Conservation (phyloP, 306 rosid genomes). For the Comarum palustre region DNA sequence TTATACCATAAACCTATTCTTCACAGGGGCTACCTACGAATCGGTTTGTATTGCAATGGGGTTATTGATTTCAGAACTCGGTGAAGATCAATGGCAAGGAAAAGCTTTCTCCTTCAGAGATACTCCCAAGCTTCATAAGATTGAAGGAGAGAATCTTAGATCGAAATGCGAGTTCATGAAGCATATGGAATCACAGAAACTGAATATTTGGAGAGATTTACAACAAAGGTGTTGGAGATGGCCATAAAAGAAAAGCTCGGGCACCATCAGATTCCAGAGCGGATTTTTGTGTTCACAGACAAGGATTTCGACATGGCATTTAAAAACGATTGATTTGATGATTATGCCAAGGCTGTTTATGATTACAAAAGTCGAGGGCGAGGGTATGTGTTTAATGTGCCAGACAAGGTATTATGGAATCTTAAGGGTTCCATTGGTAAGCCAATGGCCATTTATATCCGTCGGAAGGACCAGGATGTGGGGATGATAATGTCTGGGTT, state of each 20-base stretch:
- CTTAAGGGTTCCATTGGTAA: neutral
- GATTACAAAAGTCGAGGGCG: neutral
- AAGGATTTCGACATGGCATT: neutral
- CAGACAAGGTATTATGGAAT: neutral
- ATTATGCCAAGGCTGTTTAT: neutral
- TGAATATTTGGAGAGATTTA: neutral
- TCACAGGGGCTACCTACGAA: neutral
- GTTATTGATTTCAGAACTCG: neutral
- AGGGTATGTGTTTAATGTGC: neutral
- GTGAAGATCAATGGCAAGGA: slow-evolving; percentile 10
- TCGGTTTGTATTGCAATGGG: neutral
- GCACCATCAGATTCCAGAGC: neutral
- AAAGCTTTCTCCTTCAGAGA: neutral
- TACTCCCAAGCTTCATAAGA: neutral
- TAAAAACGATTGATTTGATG: neutral
- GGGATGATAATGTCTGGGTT: neutral
- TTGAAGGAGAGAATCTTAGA: neutral
- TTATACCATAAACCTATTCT: too few species aligned
- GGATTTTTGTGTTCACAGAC: slow-evolving; percentile 4
- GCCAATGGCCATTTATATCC: neutral
- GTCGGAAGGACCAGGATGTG: neutral
- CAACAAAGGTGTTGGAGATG: neutral
- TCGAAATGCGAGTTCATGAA: neutral
- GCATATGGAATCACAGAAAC: neutral
- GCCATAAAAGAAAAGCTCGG: neutral